Evolutionary conservation across 78 protist genomes (phyloP).

Genomic region (Creolimax fragrantissima): DNA sequence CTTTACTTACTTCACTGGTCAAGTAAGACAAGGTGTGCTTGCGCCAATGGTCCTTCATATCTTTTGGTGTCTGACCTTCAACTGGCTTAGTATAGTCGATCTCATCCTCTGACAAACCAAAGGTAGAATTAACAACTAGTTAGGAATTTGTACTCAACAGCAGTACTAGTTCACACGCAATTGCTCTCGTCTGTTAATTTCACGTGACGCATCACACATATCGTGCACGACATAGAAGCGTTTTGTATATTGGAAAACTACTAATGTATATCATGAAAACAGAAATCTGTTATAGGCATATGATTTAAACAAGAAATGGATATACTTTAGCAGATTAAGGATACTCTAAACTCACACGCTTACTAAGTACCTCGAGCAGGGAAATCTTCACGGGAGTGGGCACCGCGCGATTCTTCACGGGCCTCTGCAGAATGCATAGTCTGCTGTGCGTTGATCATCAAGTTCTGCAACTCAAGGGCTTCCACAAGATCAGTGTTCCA

Average conservation of each 20-base stretch:
- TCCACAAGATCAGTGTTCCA: constrained; percentile 94
- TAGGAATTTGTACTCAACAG: not conserved
- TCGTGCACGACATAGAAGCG: not conserved
- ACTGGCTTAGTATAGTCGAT: constrained; percentile 22
- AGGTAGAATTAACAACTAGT: not conserved
- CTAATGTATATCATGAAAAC: too few species aligned
- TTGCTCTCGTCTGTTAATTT: not conserved
- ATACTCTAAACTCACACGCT: too few species aligned
- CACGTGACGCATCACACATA: not conserved
- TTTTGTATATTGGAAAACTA: too few species aligned
- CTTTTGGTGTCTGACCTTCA: constrained; percentile 32
- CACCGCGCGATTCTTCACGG: constrained; percentile 97
- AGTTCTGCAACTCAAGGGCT: constrained; percentile 93
- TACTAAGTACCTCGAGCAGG: constrained; percentile 37
- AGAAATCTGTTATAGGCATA: too few species aligned
- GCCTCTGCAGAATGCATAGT: constrained; percentile 87
- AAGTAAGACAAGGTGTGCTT: constrained; percentile 87
- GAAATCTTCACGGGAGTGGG: constrained; percentile 98
- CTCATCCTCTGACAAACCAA: constrained; percentile 14
- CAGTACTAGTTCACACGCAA: not conserved
- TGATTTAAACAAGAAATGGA: too few species aligned
- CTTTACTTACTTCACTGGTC: constrained; percentile 49
- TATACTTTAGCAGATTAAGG: too few species aligned
- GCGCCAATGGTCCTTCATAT: constrained; percentile 92
- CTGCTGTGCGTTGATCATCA: constrained; percentile 74